Percentiles rank a stretch among this genome's conserved stretches.
These are phyloP conservation scores for Parastagonospora avenae DNA, from an alignment of 2,329 filamentous ascomycete species.

Conservation along the genomic window DNA sequence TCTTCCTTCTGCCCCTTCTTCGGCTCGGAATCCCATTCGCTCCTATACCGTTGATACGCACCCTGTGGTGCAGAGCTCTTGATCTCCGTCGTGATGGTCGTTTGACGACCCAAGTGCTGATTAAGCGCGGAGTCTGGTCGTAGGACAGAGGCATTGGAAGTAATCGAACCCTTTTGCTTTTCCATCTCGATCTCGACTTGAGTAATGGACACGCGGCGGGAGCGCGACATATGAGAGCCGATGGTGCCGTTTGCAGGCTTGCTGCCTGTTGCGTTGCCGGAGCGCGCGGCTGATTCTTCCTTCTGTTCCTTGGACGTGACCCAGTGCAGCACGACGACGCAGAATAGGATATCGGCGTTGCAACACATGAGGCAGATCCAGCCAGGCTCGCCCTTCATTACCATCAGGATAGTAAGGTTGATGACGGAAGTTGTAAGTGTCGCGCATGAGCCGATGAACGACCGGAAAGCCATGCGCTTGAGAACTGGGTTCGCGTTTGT, in stretches of 20 bases:
- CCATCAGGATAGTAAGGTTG: constrained; percentile 65
- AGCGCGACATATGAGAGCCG: neutral
- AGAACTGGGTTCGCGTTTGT: constrained; percentile 54
- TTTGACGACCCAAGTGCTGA: neutral
- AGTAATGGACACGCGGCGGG: neutral
- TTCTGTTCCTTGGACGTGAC: constrained; percentile 48
- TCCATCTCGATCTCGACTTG: neutral
- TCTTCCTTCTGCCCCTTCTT: constrained; percentile 9
- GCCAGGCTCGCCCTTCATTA: constrained; percentile 64
- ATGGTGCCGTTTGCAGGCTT: neutral
- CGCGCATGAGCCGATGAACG: constrained; percentile 63
- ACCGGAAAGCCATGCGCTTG: constrained; percentile 61
- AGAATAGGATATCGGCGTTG: constrained; percentile 67
- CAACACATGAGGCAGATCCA: constrained; percentile 71
- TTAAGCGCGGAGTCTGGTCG: neutral
- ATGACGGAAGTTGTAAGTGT: constrained; percentile 64
- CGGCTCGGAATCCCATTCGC: neutral
- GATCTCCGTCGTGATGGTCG: constrained; percentile 13
- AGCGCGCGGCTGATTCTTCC: neutral
- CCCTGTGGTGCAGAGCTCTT: neutral
- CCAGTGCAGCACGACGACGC: constrained; percentile 67
- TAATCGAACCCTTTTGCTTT: neutral
- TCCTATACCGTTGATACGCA: neutral
- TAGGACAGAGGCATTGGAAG: too few relatives aligned
- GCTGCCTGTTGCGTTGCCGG: neutral